Conservation (phyloP, 2,329 filamentous ascomycete genomes). For the Cercospora nicotianae region DNA sequence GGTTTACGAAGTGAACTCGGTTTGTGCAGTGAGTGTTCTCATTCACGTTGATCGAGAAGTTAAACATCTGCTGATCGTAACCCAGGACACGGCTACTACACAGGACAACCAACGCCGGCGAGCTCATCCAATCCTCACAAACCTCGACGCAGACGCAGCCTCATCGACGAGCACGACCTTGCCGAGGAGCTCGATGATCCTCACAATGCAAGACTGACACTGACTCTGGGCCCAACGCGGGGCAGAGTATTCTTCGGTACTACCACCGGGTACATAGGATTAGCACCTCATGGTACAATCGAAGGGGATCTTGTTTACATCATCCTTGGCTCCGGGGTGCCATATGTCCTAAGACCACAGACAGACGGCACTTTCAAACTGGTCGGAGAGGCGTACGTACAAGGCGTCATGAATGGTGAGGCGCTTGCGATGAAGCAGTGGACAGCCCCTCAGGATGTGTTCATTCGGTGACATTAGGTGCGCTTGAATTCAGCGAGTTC, state of each 20-base stretch:
- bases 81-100: conserved; percentile 23
- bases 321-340: conserved; percentile 31
- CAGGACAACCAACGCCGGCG: background rate
- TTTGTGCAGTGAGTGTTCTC: background rate
- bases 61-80: background rate
- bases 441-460: conserved; percentile 15
- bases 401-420: conserved; percentile 39
- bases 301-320: conserved; percentile 36
- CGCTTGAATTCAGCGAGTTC: background rate
- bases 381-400: conserved; percentile 38
- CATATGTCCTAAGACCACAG: conserved; percentile 29
- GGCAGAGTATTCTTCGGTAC: conserved; percentile 34
- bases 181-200: conserved; percentile 13
- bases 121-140: background rate
- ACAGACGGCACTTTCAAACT: conserved; percentile 28
- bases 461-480: conserved; percentile 1
- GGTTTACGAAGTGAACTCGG: conserved; percentile 27
- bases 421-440: conserved; percentile 28
- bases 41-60: background rate
- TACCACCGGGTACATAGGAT: conserved; percentile 32
- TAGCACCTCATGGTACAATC: conserved; percentile 32
- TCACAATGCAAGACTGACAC: conserved; percentile 31
- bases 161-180: conserved; percentile 32
- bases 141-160: conserved; percentile 22
- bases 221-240: conserved; percentile 34